A percentile compares a stretch with the other conserved stretches of the same genome.
Conservation (phyloP, 495 filamentous ascomycete genomes). For the Cercophora sp. region DNA sequence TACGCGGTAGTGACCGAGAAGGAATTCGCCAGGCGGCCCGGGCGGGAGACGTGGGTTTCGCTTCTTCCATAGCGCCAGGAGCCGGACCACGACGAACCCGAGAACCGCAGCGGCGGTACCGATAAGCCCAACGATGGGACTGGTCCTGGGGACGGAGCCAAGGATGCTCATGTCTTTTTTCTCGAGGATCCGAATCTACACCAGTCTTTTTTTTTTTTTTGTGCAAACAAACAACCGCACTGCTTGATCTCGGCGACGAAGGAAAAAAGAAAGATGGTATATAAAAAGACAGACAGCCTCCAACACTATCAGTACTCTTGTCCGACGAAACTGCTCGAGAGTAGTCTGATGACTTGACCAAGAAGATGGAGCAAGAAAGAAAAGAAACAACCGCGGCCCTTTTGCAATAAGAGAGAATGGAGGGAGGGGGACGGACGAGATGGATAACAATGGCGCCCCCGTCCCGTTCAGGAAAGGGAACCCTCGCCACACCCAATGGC, state of each 20-base stretch:
- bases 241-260: neutral
- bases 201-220: neutral
- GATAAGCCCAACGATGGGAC: neutral
- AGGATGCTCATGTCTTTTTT: neutral
- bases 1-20: slow-evolving; percentile 40
- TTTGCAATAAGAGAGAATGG: neutral
- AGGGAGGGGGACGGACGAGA: neutral
- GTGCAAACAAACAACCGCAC: neutral
- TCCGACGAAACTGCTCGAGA: too few species aligned
- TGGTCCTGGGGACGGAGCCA: neutral
- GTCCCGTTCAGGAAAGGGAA: neutral
- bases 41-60: slow-evolving; percentile 28
- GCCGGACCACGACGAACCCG: neutral
- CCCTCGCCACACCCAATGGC: slow-evolving; percentile 2
- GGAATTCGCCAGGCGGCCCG: slow-evolving; percentile 35
- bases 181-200: neutral
- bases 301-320: too few species aligned
- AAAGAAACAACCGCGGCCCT: too few species aligned
- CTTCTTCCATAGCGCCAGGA: neutral
- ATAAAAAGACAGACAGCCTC: neutral
- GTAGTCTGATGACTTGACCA: too few species aligned
- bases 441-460: neutral
- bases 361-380: too few species aligned
- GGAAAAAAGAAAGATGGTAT: neutral
- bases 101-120: neutral